These are phyloP conservation scores for Psophocarpus tetragonolobus DNA, from an alignment of 306 rosid genomes.

Conservation along the genomic window DNA sequence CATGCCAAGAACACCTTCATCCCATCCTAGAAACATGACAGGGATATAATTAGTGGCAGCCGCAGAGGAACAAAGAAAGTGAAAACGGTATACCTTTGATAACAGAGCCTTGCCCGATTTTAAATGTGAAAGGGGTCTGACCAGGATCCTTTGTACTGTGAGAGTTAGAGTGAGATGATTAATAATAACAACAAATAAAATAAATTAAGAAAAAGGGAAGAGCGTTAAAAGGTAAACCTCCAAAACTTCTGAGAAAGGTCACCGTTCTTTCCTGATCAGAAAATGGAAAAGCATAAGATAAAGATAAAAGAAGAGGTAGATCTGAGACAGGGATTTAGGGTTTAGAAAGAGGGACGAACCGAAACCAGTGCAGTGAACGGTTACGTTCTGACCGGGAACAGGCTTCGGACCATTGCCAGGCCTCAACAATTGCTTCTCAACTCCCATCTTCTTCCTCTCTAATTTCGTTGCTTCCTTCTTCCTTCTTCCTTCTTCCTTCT, in stretches of 20 bases:
- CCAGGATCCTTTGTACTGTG: constrained; percentile 92
- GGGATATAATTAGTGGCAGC: no score
- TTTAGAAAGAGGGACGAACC: constrained; percentile 47
- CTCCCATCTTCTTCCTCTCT: constrained; percentile 60
- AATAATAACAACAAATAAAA: neutral
- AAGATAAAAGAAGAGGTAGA: neutral
- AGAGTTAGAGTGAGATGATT: neutral
- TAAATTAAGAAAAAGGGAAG: no score
- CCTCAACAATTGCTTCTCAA: constrained; percentile 74
- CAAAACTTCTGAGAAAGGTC: constrained; percentile 87
- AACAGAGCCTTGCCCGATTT: constrained; percentile 84
- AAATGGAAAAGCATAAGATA: neutral
- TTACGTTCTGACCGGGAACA: constrained; percentile 69
- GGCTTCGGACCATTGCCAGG: constrained; percentile 87
- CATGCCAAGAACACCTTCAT: constrained; percentile 93
- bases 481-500: neutral
- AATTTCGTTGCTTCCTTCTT: neutral
- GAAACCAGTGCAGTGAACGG: constrained; percentile 95
- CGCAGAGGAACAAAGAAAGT: neutral
- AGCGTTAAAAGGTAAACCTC: constrained; percentile 48
- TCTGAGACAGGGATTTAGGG: constrained; percentile 6
- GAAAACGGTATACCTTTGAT: constrained; percentile 57
- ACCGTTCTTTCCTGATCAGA: constrained; percentile 68
- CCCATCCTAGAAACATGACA: constrained; percentile 81
- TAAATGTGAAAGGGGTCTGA: constrained; percentile 75